phyloP scores from a whole-genome alignment of 345 rosid species.

The Gossypium australe region DNA sequence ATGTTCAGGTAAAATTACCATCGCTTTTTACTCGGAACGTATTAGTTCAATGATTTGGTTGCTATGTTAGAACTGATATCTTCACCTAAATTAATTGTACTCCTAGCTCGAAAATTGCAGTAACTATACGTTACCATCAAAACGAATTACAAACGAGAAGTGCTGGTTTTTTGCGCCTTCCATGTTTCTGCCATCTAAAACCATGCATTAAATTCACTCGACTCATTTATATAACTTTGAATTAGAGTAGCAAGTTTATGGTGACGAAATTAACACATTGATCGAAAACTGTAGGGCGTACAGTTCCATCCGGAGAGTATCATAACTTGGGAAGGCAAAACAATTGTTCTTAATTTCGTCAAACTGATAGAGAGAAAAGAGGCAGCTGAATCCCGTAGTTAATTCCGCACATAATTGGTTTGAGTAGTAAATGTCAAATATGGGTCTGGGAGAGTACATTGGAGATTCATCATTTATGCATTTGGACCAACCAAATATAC shows the following conservation, averaged over 20 bases:
- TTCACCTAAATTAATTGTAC: neutral
- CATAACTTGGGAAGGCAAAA: slow-evolving; percentile 75
- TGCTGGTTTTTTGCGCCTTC: neutral
- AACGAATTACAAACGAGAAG: neutral
- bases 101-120: neutral
- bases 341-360: slow-evolving; percentile 66
- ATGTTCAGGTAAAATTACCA: slow-evolving; percentile 55
- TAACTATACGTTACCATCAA: neutral
- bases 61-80: neutral
- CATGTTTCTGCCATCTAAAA: neutral
- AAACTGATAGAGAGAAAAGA: slow-evolving; percentile 51
- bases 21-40: neutral
- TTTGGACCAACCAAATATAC: neutral
- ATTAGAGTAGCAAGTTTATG: neutral
- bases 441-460: neutral
- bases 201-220: neutral
- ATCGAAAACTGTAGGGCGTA: slow-evolving; percentile 57
- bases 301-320: slow-evolving; percentile 99
- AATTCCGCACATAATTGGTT: neutral
- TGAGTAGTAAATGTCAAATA: neutral
- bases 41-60: neutral
- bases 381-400: slow-evolving; percentile 41
- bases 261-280: neutral
- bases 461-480: neutral
- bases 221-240: neutral